Evolutionary conservation across 2,329 filamentous ascomycete genomes (phyloP).

Genomic region (Ilyonectria robusta): DNA sequence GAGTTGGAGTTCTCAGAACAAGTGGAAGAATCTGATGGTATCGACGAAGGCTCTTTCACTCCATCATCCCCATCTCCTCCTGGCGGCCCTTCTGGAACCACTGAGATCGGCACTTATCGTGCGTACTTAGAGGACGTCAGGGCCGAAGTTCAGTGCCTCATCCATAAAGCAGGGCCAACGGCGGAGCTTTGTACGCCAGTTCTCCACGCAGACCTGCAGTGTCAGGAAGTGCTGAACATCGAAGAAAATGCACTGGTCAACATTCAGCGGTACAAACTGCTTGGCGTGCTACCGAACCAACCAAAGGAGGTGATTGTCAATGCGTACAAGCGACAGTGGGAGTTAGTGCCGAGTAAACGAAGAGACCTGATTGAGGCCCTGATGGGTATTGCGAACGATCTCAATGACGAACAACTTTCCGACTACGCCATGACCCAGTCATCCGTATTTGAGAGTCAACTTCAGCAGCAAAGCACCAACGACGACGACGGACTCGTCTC

Average conservation of each 20-base stretch:
- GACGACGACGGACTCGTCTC: slow-evolving; percentile 52
- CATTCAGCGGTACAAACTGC: slow-evolving; percentile 51
- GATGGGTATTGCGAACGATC: slow-evolving; percentile 53
- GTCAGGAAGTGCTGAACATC: slow-evolving; percentile 49
- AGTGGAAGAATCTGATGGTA: slow-evolving; percentile 54
- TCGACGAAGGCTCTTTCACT: slow-evolving; percentile 56
- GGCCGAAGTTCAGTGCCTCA: slow-evolving; percentile 63
- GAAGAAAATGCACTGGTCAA: slow-evolving; percentile 49
- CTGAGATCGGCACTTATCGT: slow-evolving; percentile 58
- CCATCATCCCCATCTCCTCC: slow-evolving; percentile 53
- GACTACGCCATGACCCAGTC: slow-evolving; percentile 57
- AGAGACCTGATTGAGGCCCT: slow-evolving; percentile 52
- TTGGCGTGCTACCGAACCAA: slow-evolving; percentile 57
- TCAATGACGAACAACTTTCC: slow-evolving; percentile 52
- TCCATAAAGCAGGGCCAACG: slow-evolving; percentile 52
- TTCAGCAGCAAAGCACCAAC: slow-evolving; percentile 43
- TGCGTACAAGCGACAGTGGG: slow-evolving; percentile 59
- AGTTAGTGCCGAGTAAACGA: slow-evolving; percentile 50
- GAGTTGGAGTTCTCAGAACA: slow-evolving; percentile 65
- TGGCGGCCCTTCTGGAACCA: slow-evolving; percentile 52
- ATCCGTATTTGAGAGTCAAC: slow-evolving; percentile 57
- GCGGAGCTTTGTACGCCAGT: slow-evolving; percentile 51
- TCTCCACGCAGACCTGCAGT: slow-evolving; percentile 52
- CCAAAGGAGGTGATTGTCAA: slow-evolving; percentile 53
- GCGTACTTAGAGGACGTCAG: slow-evolving; percentile 66